phyloP scores from a whole-genome alignment of 805 yeast genomes.

The Teunomyces cretensis region DNA sequence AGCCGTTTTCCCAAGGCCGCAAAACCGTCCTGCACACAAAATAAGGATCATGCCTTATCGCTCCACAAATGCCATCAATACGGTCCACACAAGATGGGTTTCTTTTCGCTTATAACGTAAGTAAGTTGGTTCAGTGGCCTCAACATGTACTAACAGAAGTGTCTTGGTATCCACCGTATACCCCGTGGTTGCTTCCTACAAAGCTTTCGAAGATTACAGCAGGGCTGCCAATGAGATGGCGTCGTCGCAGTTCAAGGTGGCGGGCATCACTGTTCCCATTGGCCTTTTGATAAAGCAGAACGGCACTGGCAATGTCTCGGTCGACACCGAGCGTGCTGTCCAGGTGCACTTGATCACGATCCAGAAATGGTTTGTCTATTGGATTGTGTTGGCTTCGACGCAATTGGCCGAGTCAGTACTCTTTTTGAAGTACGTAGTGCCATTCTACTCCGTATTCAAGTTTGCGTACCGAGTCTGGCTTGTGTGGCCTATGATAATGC shows the following conservation, averaged over 20 bases:
- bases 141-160: constrained; percentile 17
- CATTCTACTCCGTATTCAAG: constrained; percentile 52
- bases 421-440: constrained; percentile 48
- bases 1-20: constrained; percentile 2
- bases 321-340: constrained; percentile 11
- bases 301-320: constrained; percentile 10
- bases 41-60: constrained; percentile 7
- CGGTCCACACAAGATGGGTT: constrained; percentile 3
- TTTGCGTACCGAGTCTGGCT: constrained; percentile 60
- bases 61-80: constrained; percentile 1
- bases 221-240: constrained; percentile 26
- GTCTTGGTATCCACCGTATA: constrained; percentile 46
- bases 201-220: constrained; percentile 49
- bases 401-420: constrained; percentile 41
- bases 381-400: constrained; percentile 59
- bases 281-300: constrained; percentile 5
- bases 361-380: constrained; percentile 50
- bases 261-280: constrained; percentile 40
- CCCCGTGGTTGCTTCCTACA: constrained; percentile 62
- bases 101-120: constrained; percentile 8
- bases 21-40: neutral
- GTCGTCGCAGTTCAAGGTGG: constrained; percentile 31
- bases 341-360: constrained; percentile 25
- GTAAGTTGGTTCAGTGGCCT: neutral
- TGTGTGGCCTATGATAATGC: constrained; percentile 43